A percentile compares a stretch with the other conserved stretches of the same genome.
Evolutionary conservation across 1,284 basidiomycete genomes (phyloP).

Genomic region (Ganoderma lucidum): DNA sequence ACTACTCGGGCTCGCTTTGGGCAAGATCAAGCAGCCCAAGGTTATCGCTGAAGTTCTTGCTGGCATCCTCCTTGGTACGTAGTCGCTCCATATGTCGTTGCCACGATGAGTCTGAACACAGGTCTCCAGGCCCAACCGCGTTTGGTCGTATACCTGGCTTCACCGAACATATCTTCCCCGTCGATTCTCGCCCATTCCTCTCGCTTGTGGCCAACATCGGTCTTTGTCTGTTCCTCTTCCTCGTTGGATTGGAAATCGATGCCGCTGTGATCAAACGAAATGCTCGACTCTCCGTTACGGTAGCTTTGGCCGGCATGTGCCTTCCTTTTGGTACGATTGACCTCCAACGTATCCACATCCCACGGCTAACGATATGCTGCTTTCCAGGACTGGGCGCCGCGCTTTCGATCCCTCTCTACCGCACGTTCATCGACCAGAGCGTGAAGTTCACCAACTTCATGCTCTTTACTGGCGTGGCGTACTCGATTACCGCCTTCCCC

Average conservation of each 20-base stretch:
- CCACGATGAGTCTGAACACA: background rate
- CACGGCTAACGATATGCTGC: background rate
- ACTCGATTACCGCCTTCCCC: conserved; percentile 93
- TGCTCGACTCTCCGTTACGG: conserved; percentile 65
- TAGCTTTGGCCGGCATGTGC: conserved; percentile 60
- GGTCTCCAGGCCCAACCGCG: conserved; percentile 71
- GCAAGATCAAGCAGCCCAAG: conserved; percentile 84
- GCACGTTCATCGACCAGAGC: conserved; percentile 73
- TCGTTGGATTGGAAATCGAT: conserved; percentile 94
- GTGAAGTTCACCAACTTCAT: conserved; percentile 88
- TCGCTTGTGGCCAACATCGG: conserved; percentile 94
- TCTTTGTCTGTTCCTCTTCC: conserved; percentile 90
- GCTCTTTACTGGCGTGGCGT: conserved; percentile 93
- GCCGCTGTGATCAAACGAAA: conserved; percentile 80
- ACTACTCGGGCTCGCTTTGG: conserved; percentile 73
- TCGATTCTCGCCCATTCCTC: conserved; percentile 77
- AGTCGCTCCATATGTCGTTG: background rate
- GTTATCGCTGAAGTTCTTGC: conserved; percentile 91
- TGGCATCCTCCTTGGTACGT: conserved; percentile 83
- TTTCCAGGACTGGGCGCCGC: conserved; percentile 85
- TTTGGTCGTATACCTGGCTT: conserved; percentile 83
- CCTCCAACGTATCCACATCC: too few species aligned
- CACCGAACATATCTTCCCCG: conserved; percentile 84
- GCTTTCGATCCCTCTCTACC: conserved; percentile 83
- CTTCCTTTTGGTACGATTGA: conserved; percentile 42